phyloP scores from a whole-genome alignment of 176 grass and related monocot species.

The Metroxylon sagu region DNA sequence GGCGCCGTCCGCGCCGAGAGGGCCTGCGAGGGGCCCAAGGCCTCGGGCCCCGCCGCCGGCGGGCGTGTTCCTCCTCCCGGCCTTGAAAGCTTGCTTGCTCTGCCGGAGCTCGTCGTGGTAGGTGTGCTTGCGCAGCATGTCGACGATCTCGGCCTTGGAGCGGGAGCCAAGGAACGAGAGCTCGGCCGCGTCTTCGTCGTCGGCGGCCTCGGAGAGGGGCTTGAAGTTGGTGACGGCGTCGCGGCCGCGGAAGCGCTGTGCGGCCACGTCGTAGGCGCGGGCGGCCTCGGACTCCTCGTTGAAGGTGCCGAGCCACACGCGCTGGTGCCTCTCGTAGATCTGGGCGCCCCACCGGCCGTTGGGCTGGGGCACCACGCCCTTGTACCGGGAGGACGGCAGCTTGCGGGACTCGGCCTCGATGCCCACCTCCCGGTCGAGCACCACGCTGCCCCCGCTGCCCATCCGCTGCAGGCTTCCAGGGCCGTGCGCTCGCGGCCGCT shows the following conservation, averaged over 20 bases:
- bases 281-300: conserved; percentile 59
- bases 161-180: conserved; percentile 58
- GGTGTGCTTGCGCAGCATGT: conserved; percentile 96
- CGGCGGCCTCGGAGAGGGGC: conserved; percentile 34
- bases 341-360: conserved; percentile 97
- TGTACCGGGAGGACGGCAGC: conserved; percentile 79
- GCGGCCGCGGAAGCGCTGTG: conserved; percentile 85
- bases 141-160: conserved; percentile 77
- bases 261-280: conserved; percentile 74
- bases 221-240: conserved; percentile 91
- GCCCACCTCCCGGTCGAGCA: not conserved
- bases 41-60: conserved; percentile 2
- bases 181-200: conserved; percentile 27
- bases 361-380: conserved; percentile 95
- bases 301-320: conserved; percentile 98
- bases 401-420: conserved; percentile 17
- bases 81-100: conserved; percentile 26
- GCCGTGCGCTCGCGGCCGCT: not conserved
- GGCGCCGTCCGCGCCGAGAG: too few species aligned
- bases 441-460: conserved; percentile 5
- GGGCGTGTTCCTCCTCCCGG: not conserved
- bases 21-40: too few species aligned
- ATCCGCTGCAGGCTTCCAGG: not conserved
- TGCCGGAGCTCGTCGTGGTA: conserved; percentile 82
- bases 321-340: conserved; percentile 98